Percentiles rank a stretch among this genome's conserved stretches.
Evolutionary conservation across 176 grass and related monocot genomes (phyloP).

Genomic region (Rhynchospora breviuscula): DNA sequence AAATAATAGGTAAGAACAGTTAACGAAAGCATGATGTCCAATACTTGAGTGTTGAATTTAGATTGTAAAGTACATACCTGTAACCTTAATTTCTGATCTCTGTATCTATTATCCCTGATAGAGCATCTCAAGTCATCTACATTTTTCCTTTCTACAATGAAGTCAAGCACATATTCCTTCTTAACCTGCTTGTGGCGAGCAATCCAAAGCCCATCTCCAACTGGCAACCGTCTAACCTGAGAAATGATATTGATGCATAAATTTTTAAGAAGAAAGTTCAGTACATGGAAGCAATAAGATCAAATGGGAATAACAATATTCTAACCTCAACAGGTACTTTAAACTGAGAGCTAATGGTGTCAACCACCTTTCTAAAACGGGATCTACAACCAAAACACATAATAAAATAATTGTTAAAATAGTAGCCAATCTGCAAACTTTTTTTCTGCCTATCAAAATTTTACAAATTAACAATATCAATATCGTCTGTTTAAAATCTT

Average conservation of each 20-base stretch:
- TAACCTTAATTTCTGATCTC: slow-evolving; percentile 85
- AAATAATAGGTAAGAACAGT: not conserved
- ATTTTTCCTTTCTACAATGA: slow-evolving; percentile 88
- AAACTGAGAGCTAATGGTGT: slow-evolving; percentile 51
- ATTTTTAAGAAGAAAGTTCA: not conserved
- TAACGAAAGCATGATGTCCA: not conserved
- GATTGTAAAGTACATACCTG: slow-evolving; percentile 41
- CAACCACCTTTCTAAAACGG: slow-evolving; percentile 50
- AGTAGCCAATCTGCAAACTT: not conserved
- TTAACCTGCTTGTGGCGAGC: slow-evolving; percentile 39
- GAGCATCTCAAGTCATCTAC: slow-evolving; percentile 62
- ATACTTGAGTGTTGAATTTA: not conserved
- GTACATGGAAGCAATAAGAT: not conserved
- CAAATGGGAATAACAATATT: slow-evolving; percentile 1
- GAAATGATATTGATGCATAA: not conserved
- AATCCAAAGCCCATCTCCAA: slow-evolving; percentile 92
- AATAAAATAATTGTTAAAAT: slow-evolving; percentile 6
- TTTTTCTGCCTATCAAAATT: not conserved
- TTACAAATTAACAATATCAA: not conserved
- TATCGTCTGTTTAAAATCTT: not conserved
- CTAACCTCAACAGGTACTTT: slow-evolving; percentile 62
- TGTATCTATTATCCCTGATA: slow-evolving; percentile 77
- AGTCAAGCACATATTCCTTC: slow-evolving; percentile 88
- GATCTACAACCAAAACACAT: slow-evolving; percentile 36
- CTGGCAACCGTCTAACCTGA: slow-evolving; percentile 62